Evolutionary conservation across 1,284 basidiomycete species (phyloP).

Genomic region (Exsudoporus floridanus): DNA sequence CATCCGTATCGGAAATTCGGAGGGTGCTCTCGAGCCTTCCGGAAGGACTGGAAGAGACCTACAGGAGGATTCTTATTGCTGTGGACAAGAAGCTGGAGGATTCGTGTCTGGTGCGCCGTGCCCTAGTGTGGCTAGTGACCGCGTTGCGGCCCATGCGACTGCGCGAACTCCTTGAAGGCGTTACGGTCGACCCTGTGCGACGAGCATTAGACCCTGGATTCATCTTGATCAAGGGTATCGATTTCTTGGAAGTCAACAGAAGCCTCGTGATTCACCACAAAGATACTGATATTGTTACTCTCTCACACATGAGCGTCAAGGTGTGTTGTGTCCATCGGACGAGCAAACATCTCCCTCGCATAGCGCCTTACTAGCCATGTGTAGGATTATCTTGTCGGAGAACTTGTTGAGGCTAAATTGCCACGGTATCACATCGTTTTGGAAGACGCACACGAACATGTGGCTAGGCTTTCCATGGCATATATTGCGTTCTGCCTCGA

Average conservation of each 20-base stretch:
- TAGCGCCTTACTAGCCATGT: too few relatives aligned
- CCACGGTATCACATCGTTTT: too few relatives aligned
- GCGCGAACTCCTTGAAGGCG: conserved; percentile 7
- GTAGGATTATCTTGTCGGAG: background rate
- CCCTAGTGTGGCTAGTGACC: conserved; percentile 7
- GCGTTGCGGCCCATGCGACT: background rate
- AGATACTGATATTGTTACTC: too few relatives aligned
- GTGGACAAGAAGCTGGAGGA: background rate
- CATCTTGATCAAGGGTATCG: background rate
- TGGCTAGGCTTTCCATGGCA: too few relatives aligned
- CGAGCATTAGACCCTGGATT: conserved; percentile 7
- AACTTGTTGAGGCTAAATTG: too few relatives aligned
- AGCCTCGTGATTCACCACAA: too few relatives aligned
- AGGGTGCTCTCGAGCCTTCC: conserved; percentile 6
- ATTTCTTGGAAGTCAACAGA: too few relatives aligned
- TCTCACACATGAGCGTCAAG: too few relatives aligned
- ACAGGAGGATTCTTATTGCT: conserved; percentile 7
- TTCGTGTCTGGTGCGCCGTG: conserved; percentile 1
- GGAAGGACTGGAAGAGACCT: conserved; percentile 15
- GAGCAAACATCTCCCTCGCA: too few relatives aligned
- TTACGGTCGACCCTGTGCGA: conserved; percentile 1
- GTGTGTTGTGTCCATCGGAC: too few relatives aligned
- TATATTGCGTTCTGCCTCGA: too few relatives aligned
- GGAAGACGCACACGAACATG: too few relatives aligned
- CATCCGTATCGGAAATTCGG: background rate